These are phyloP conservation scores for Orbilia javanica DNA, from an alignment of 2,329 filamentous ascomycete genomes.

Conservation along the genomic window DNA sequence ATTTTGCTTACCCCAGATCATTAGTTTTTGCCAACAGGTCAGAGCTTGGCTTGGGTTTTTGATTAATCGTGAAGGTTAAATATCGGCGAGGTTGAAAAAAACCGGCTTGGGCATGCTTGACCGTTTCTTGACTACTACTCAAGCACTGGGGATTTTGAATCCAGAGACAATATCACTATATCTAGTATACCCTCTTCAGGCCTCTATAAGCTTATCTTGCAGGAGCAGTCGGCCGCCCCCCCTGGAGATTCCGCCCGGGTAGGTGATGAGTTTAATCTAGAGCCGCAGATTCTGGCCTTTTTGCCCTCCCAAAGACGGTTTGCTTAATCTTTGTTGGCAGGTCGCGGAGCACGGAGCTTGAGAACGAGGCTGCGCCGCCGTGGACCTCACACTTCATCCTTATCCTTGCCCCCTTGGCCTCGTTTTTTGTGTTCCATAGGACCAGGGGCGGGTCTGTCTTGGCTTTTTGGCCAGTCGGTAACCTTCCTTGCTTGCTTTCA, in stretches of 20 bases:
- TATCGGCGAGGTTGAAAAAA: constrained; percentile 26
- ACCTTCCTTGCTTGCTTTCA: constrained; percentile 29
- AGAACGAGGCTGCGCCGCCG: constrained; percentile 13
- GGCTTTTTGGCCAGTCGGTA: constrained; percentile 41
- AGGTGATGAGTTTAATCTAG: constrained; percentile 11
- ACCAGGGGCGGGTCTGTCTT: constrained; percentile 25
- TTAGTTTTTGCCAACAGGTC: not conserved
- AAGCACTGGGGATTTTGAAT: constrained; percentile 16
- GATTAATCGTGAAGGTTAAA: not conserved
- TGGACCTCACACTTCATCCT: not conserved
- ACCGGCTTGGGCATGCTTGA: constrained; percentile 15
- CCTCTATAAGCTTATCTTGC: constrained; percentile 19
- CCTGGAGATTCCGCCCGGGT: constrained; percentile 15
- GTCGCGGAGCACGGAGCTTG: constrained; percentile 29
- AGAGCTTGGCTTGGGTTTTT: not conserved
- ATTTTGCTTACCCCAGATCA: constrained; percentile 41
- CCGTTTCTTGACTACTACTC: not conserved
- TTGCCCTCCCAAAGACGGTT: constrained; percentile 35
- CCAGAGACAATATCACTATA: constrained; percentile 22
- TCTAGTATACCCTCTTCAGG: not conserved
- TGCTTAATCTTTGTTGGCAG: not conserved
- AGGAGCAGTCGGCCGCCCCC: not conserved
- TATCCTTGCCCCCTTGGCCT: constrained; percentile 20
- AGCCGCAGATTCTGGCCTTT: constrained; percentile 28
- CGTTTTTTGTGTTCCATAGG: constrained; percentile 9